Evolutionary conservation across 495 filamentous ascomycete species (phyloP).

Genomic region (Neurospora sp.): DNA sequence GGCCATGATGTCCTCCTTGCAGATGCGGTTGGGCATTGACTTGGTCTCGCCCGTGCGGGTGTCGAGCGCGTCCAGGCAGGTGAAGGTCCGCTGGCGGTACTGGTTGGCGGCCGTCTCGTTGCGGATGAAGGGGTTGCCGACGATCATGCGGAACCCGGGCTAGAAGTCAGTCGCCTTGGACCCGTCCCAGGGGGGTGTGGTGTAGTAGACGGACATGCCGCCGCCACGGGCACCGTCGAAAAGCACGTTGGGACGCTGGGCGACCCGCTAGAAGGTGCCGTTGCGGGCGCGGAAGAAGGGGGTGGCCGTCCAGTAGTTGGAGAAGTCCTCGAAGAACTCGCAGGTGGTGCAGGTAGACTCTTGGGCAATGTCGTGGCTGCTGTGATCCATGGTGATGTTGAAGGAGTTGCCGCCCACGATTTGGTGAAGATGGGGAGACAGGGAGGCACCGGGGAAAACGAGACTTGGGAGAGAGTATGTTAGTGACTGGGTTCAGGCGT

Average conservation of each 20-base stretch:
- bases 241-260: constrained; percentile 14
- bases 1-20: constrained; percentile 30
- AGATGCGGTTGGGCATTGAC: constrained; percentile 23
- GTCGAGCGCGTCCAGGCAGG: constrained; percentile 23
- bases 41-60: constrained; percentile 26
- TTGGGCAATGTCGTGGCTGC: constrained; percentile 9
- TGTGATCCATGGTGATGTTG: constrained; percentile 18
- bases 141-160: constrained; percentile 62
- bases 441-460: constrained; percentile 14
- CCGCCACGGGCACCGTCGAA: constrained; percentile 16
- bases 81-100: constrained; percentile 32
- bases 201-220: constrained; percentile 38
- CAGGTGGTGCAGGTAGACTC: constrained; percentile 23
- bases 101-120: constrained; percentile 14
- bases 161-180: constrained; percentile 35
- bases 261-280: constrained; percentile 28
- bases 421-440: constrained; percentile 19
- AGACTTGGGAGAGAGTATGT: constrained; percentile 2
- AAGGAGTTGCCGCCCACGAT: constrained; percentile 25
- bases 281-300: constrained; percentile 30
- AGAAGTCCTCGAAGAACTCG: constrained; percentile 22
- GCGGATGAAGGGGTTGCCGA: constrained; percentile 47
- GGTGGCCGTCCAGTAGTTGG: constrained; percentile 35
- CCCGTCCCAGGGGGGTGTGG: constrained; percentile 20
- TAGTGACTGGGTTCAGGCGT: background rate